These are phyloP conservation scores for Thielaviopsis ethacetica DNA, from an alignment of 2,329 filamentous ascomycete species.

Conservation along the genomic window DNA sequence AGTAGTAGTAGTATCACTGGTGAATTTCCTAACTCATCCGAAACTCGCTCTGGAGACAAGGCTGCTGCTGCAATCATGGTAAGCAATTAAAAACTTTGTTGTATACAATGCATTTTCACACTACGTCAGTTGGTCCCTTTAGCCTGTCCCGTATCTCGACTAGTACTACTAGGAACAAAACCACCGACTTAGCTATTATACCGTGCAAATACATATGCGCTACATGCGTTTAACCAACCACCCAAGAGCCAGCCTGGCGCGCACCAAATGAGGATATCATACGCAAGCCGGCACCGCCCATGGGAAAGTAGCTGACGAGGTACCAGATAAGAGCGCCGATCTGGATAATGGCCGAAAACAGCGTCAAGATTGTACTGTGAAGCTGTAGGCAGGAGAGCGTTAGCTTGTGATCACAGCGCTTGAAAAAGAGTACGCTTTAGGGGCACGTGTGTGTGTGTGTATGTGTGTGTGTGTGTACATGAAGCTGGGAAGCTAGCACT, in stretches of 20 bases:
- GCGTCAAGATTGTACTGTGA: slow-evolving; percentile 67
- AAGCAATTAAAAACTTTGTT: not conserved
- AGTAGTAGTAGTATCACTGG: no score
- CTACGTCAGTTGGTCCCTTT: no score
- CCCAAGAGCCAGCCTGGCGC: slow-evolving; percentile 72
- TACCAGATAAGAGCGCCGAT: slow-evolving; percentile 80
- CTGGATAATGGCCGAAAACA: slow-evolving; percentile 71
- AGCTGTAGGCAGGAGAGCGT: slow-evolving; percentile 37
- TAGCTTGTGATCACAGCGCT: slow-evolving; percentile 13
- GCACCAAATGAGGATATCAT: slow-evolving; percentile 77
- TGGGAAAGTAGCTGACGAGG: slow-evolving; percentile 91
- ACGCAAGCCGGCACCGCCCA: slow-evolving; percentile 79
- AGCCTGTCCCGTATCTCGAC: not conserved
- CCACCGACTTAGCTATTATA: not conserved
- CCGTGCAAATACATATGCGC: not conserved
- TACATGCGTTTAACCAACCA: slow-evolving; percentile 44
- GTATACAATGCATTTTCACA: no score
- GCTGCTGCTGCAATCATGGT: not conserved
- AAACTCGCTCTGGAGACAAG: not conserved
- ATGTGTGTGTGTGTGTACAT: not conserved
- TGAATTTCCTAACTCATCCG: not conserved
- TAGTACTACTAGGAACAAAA: not conserved
- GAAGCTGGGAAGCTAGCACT: not conserved
- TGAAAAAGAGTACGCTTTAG: not conserved
- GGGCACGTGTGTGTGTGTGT: not conserved